These are phyloP conservation scores for Arabidopsis arenosa DNA, from an alignment of 345 rosid genomes.

Conservation along the genomic window DNA sequence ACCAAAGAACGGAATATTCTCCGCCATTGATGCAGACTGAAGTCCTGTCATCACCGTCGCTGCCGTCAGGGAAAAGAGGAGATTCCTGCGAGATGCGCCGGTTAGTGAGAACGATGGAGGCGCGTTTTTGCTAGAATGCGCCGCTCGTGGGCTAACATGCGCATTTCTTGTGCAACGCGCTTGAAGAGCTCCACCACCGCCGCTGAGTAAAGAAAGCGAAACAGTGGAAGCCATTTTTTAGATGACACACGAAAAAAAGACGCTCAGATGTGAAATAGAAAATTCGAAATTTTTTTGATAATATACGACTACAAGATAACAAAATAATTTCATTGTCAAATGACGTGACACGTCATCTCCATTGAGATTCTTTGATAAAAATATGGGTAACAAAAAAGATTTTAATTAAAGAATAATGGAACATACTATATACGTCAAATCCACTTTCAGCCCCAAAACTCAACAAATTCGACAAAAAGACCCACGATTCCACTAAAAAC, in stretches of 20 bases:
- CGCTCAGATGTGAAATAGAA: background rate
- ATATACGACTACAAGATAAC: too few relatives aligned
- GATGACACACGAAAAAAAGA: conserved; percentile 1
- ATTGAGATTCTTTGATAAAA: too few relatives aligned
- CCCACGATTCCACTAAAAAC: too few relatives aligned
- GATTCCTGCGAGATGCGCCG: conserved; percentile 57
- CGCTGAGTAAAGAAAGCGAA: conserved; percentile 42
- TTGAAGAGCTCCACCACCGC: conserved; percentile 27
- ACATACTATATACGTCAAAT: too few relatives aligned
- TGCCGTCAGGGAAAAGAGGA: conserved; percentile 61
- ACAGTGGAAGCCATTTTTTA: conserved; percentile 58
- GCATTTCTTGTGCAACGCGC: conserved; percentile 35
- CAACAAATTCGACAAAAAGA: too few relatives aligned
- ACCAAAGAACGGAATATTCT: conserved; percentile 76
- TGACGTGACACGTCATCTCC: too few relatives aligned
- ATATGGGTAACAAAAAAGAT: too few relatives aligned
- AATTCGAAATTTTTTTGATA: background rate
- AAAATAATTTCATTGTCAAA: too few relatives aligned
- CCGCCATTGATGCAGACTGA: conserved; percentile 55
- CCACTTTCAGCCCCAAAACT: too few relatives aligned
- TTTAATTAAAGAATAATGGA: too few relatives aligned
- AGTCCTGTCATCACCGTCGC: conserved; percentile 49
- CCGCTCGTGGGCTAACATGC: conserved; percentile 43
- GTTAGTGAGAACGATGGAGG: conserved; percentile 20
- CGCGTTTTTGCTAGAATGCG: conserved; percentile 39